Percentiles rank a stretch among this genome's conserved stretches.
Evolutionary conservation across 306 rosid species (phyloP).

Genomic region (Malus fusca): DNA sequence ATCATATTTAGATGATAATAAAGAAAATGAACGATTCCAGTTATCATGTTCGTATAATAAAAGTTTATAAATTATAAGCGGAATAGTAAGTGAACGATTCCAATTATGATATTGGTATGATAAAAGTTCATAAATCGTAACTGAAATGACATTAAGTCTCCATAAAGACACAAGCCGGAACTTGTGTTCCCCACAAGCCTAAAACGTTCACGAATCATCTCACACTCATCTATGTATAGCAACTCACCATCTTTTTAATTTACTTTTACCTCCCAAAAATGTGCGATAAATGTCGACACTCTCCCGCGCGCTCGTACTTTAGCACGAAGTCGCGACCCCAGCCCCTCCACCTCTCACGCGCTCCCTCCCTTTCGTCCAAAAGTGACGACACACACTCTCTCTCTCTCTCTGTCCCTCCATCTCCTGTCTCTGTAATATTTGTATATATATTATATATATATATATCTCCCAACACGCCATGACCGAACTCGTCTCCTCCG

Average conservation of each 20-base stretch:
- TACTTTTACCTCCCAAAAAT: neutral
- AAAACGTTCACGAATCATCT: too few species aligned
- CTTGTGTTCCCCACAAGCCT: too few species aligned
- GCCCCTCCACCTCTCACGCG: neutral
- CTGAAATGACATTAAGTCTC: too few species aligned
- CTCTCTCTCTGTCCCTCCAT: neutral
- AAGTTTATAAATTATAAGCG: too few species aligned
- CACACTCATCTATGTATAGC: neutral
- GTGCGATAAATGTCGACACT: conserved; percentile 70
- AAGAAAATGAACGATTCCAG: too few species aligned
- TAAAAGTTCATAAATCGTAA: too few species aligned
- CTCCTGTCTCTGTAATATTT: neutral
- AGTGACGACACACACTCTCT: conserved; percentile 71
- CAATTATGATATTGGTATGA: too few species aligned
- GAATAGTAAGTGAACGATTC: too few species aligned
- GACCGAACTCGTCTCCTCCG: neutral
- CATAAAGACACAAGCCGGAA: too few species aligned
- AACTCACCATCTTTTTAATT: neutral
- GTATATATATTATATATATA: too few species aligned
- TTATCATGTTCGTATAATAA: too few species aligned
- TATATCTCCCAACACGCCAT: neutral
- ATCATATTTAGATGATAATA: too few species aligned
- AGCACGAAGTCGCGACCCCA: conserved; percentile 10
- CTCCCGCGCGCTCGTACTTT: conserved; percentile 24
- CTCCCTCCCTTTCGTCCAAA: neutral